Evolutionary conservation across 345 rosid species (phyloP), one percentile per base, ranked within the genome.

Genomic region (Aethionema arabicum): DNA sequence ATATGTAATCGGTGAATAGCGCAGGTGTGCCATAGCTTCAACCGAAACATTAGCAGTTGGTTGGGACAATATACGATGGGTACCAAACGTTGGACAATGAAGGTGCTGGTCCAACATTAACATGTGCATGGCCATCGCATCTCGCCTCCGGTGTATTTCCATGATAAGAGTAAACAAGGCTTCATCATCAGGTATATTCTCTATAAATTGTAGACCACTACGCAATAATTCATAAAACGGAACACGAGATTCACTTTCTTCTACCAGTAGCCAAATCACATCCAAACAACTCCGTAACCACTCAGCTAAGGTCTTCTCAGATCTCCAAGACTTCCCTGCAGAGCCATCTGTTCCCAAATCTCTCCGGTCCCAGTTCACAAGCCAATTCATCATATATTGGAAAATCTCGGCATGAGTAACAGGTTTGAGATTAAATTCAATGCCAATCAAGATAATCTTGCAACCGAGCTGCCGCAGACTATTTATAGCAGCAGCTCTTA

Each of bases 51-150:
- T 87, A 39, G 86, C 82, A 69, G 84, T 79, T 53, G 85, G 79
- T 46, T 80, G 91, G 32, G 90, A 77, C 52, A 83, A 62, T 62
- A 87, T 78, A 65, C 99, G 84, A 72, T 84, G 92, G 53, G 97
- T 87, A 39, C 99, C 99, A 83, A 90, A 87, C 30, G 99, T 78
- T 49, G 97, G 96, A 72, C 96, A 90, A 70, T 93, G 96, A 61
- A 93, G 99, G 70, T 87, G 96, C 65, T 90, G 99, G 73, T 86
- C 99, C 75, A 93, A 68, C 97, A 93, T 90, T 63, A 81, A 87
- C 97, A 93, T 93, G 73, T 93, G 97, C 95, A 77, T 83, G 32
- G 97, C 99, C 96, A 93, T 86, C 72, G 82, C 85, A 80, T 93
- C 99, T 71, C 96, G 81, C 76, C 97, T 85, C 86, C 96, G 74